Evolutionary conservation across 352 stramenopile genomes (phyloP), one percentile per base, ranked within the genome.

Genomic region (Globisporangium middletonii): DNA sequence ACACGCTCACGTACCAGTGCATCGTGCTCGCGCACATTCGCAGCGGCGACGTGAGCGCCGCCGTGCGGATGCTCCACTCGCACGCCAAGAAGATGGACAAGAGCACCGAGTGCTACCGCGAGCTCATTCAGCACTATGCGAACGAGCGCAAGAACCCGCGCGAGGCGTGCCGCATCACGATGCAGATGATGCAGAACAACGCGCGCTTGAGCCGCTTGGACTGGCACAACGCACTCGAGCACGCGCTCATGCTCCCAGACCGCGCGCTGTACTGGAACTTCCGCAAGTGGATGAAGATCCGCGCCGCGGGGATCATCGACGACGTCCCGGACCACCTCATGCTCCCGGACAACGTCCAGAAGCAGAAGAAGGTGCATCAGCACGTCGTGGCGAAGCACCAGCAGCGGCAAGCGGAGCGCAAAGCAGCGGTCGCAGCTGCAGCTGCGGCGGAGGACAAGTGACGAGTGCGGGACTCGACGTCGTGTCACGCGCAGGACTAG

Each of bases 101-200:
- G 59, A 89, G 76, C 53, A 86, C 83, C 35, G 65, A 71, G 50
- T 89, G 78, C 62, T 92, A 90, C 61, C 83, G 82, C 16, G 78
- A 88, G 50, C 59, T 81, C 44, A 92, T 92, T 50, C 46, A 70
- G 13, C 76, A 88, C 53, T 86, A 85, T 49, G 77, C 71, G 33
- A 75, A 89, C 19, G 72, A 77, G 44, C 69, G 70, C 44, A 82
- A 89, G 50, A 79, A 92, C 55, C 66, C 72, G 37, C 74, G 76
- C 23, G 72, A 83, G 53, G 83, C 79, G 1, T 86, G 84, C 38
- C 79, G 78, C 9, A 60, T 89, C 18, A 83, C 72, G n/a, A 92
- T 91, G 80, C 78, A 88, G 61, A 92, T 92, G 83, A 92, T 92
- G 83, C 77, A 89, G 62, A 56, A 77, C 55, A 92, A 92, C 58